Percentiles rank a stretch among this genome's conserved stretches.
Conservation (phyloP, 1,284 basidiomycete species). For the Trichosporon inkin region DNA sequence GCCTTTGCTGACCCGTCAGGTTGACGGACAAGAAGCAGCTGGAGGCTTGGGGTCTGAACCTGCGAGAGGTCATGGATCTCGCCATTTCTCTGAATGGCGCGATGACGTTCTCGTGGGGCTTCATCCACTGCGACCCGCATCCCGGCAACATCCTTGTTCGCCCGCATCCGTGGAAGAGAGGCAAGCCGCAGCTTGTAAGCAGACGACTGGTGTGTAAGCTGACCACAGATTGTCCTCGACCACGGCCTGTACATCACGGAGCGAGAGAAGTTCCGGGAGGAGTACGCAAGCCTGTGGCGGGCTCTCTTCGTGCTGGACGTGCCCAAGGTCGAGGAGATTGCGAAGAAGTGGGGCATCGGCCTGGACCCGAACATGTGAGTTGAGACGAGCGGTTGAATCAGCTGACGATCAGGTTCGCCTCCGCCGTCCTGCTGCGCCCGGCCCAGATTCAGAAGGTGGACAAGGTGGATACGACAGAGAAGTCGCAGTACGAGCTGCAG, state of each 20-base stretch:
- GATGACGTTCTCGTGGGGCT: constrained; percentile 84
- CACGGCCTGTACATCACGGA: constrained; percentile 79
- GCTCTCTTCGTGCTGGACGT: constrained; percentile 70
- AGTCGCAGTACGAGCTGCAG: constrained; percentile 50
- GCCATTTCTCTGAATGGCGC: constrained; percentile 66
- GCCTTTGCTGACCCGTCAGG: constrained; percentile 35
- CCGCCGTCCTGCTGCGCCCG: constrained; percentile 48
- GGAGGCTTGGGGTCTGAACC: constrained; percentile 48
- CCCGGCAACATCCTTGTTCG: constrained; percentile 79
- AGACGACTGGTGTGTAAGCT: background rate
- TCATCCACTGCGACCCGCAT: constrained; percentile 64
- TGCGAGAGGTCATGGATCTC: constrained; percentile 55
- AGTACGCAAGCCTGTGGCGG: constrained; percentile 76
- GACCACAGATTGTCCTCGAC: constrained; percentile 61
- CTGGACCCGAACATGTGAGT: constrained; percentile 67
- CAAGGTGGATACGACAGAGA: constrained; percentile 27
- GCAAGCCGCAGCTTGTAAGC: constrained; percentile 66
- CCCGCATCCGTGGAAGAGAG: constrained; percentile 60
- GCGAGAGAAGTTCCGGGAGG: constrained; percentile 60
- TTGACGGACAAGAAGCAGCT: constrained; percentile 62
- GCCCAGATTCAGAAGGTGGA: constrained; percentile 42
- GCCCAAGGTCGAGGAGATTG: constrained; percentile 60
- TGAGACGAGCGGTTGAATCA: background rate
- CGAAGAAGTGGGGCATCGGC: constrained; percentile 72
- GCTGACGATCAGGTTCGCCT: constrained; percentile 41